These are phyloP conservation scores for Kazachstania martiniae DNA, from an alignment of 805 yeast genomes.

Conservation along the genomic window DNA sequence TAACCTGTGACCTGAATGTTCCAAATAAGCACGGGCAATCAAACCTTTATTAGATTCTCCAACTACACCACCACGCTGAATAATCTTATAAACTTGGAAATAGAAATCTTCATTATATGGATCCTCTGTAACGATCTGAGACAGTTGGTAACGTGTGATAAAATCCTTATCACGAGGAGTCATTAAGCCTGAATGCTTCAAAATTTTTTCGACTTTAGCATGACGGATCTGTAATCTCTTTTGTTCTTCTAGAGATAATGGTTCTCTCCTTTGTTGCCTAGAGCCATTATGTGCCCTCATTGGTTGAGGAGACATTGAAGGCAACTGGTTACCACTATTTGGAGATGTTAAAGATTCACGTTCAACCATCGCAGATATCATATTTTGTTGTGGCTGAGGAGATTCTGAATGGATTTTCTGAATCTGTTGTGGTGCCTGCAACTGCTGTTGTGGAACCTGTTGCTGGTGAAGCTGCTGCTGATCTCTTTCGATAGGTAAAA, in stretches of 20 bases:
- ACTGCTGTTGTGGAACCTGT: conserved; percentile 1
- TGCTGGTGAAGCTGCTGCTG: conserved; percentile 2
- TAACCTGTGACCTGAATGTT: conserved; percentile 81
- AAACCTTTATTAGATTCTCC: conserved; percentile 49
- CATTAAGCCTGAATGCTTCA: conserved; percentile 87
- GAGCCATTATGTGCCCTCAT: conserved; percentile 4
- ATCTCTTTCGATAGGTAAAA: no score
- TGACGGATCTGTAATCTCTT: conserved; percentile 57
- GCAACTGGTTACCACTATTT: no score
- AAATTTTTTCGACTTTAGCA: conserved; percentile 62
- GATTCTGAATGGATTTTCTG: conserved; percentile 4
- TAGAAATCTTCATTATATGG: conserved; percentile 96
- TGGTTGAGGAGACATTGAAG: conserved; percentile 5
- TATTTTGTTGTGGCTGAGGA: conserved; percentile 15
- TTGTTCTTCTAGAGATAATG: conserved; percentile 62
- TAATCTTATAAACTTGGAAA: conserved; percentile 78
- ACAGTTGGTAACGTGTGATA: conserved; percentile 85
- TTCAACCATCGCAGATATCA: neutral
- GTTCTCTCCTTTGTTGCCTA: conserved; percentile 26
- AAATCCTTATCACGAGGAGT: conserved; percentile 94
- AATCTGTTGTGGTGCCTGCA: neutral
- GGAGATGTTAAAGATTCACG: conserved; percentile 4
- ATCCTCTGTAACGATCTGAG: conserved; percentile 93
- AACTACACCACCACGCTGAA: conserved; percentile 38
- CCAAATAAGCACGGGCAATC: conserved; percentile 87